These are phyloP conservation scores for Alternaria ethzedia DNA, from an alignment of 2,329 filamentous ascomycete genomes.

Conservation along the genomic window DNA sequence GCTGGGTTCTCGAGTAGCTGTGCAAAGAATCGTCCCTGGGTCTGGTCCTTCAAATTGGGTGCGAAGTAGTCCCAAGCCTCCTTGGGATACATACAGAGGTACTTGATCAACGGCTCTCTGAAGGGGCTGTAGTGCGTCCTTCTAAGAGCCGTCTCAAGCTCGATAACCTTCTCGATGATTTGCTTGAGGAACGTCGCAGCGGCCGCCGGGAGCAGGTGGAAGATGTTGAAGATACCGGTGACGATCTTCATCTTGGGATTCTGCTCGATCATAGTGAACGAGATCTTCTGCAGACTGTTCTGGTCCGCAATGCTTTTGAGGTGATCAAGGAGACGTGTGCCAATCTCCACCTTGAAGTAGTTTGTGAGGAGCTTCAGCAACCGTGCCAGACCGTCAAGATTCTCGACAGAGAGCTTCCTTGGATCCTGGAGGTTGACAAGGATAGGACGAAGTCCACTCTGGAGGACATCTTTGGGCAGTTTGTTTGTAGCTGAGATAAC, in stretches of 20 bases:
- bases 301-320: conserved; percentile 89
- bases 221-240: conserved; percentile 93
- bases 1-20: conserved; percentile 81
- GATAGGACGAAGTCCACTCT: conserved; percentile 93
- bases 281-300: conserved; percentile 81
- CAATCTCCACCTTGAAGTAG: conserved; percentile 99
- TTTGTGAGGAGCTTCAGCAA: conserved; percentile 91
- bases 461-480: conserved; percentile 90
- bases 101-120: conserved; percentile 86
- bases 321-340: conserved; percentile 88
- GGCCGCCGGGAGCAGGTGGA: conserved; percentile 89
- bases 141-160: conserved; percentile 82
- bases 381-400: conserved; percentile 87
- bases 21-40: conserved; percentile 88
- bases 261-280: conserved; percentile 94
- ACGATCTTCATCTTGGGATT: conserved; percentile 93
- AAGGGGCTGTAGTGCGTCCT: conserved; percentile 92
- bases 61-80: conserved; percentile 84
- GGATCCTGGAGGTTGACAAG: conserved; percentile 94
- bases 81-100: conserved; percentile 89
- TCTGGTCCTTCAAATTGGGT: conserved; percentile 80
- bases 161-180: conserved; percentile 87
- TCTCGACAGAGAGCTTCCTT: conserved; percentile 85
- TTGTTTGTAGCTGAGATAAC: conserved; percentile 90
- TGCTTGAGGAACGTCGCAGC: conserved; percentile 91